Base-by-base conservation (phyloP, 441 rosid genomes). In the Isatis lusitanica region DNA sequence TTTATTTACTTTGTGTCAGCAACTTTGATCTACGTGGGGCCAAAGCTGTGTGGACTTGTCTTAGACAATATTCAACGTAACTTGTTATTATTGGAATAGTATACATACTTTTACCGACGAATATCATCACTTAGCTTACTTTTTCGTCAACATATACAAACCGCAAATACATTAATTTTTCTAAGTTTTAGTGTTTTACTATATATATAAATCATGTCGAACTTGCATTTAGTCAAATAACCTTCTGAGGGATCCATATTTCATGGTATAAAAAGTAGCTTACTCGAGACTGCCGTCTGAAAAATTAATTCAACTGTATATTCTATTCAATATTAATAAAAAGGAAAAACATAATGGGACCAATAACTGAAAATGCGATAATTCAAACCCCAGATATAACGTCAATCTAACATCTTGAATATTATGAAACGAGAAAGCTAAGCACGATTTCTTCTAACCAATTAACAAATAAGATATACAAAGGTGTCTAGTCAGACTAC, bases 21-120 rank as follows among this genome's bases (percentile, higher is more conserved):
- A 70, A 60, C 36, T 64, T 70, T 71, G 68, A 65, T 68, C 13
- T 40, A 65, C 21, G 68, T 51, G 53, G 71, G 80, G 58, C 68
- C 68, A 59, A 16, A 6, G 18, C 5, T 51, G 51, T 12, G 40
- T 76, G 58, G 62, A 31, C 35, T 47, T 76, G 72, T 76, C 79
- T 64, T 57, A 31, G 40, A 70, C 58, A 8, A 36, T 56, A 26
- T 68, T 62, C 59, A 53, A 35, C 50, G 42, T 60, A 46, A 52
- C 63, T 74, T 66, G 66, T 60, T 17, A 13, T 59, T 59, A 4
- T 16, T 26, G 40, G 30, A 56, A 55, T 21, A 59, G 7, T 21
- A 38, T 39, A 18, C 44, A 57, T 33, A 16, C 28, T 15, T 9
- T 53, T 28, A 16, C 15, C n/a, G 26, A 10, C 13, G 63, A 58